Percentiles rank a stretch among this genome's conserved stretches.
Conservation (phyloP, 1,139 yeast genomes). For the Scheffersomyces lignicola region DNA sequence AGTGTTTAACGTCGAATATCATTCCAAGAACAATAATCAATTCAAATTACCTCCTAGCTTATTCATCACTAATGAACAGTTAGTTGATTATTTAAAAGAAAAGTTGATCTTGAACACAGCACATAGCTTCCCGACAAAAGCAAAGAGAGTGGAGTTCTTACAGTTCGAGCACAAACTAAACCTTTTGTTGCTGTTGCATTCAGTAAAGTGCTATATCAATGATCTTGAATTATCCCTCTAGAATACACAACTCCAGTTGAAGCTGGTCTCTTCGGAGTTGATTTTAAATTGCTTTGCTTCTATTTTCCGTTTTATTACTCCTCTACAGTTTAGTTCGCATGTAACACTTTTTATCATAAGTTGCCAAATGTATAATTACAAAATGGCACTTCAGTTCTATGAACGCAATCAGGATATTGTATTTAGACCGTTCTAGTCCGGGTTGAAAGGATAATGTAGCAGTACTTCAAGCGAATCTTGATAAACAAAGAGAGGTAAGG, state of each 20-base stretch:
- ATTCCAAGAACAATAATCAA: slow-evolving; percentile 5
- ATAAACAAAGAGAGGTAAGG: too few relatives aligned
- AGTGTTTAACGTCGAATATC: slow-evolving; percentile 10
- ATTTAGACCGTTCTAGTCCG: too few relatives aligned
- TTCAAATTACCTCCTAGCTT: slow-evolving; percentile 10
- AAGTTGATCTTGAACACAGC: slow-evolving; percentile 8
- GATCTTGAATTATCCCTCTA: slow-evolving; percentile 9
- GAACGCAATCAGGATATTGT: too few relatives aligned
- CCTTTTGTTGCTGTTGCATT: slow-evolving; percentile 9
- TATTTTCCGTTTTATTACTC: too few relatives aligned
- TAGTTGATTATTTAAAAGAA: slow-evolving; percentile 11
- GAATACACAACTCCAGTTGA: too few relatives aligned
- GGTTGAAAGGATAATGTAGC: too few relatives aligned
- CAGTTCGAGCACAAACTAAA: slow-evolving; percentile 13
- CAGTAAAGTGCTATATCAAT: slow-evolving; percentile 11
- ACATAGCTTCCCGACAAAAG: not conserved
- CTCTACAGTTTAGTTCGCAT: too few relatives aligned
- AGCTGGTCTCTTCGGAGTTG: slow-evolving; percentile 1
- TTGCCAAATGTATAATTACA: too few relatives aligned
- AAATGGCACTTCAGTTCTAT: too few relatives aligned
- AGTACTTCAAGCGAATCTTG: too few relatives aligned
- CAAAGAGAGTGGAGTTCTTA: slow-evolving; percentile 6
- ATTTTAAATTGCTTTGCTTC: not conserved
- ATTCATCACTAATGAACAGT: slow-evolving; percentile 12
- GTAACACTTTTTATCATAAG: too few relatives aligned